Evolutionary conservation across 2,329 filamentous ascomycete species (phyloP), one percentile per base, ranked within the genome.

Genomic region (Decorospora gaudefroyi): DNA sequence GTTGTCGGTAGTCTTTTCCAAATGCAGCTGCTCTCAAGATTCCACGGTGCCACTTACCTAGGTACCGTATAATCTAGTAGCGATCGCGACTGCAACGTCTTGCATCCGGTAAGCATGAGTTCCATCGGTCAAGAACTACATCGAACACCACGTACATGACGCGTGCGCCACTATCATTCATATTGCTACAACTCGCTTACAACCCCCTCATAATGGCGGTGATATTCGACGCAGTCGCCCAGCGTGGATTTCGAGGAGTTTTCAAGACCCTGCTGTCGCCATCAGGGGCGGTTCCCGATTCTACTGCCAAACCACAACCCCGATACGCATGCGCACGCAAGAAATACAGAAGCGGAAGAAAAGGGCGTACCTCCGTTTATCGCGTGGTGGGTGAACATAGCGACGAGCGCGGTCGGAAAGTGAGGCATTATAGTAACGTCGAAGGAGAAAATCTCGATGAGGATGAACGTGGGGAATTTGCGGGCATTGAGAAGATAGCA

Each of bases 311-410:
- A 3, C n/a, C 16, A 15, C 3, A 27, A 4, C 4, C 22, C 16
- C 23, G 11, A 38, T 41, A 30, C 16, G 36, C 22, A 9, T 46
- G 15, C 16, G 32, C 37, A n/a, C 28, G 28, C 22, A 38, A 34
- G 16, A 40, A 9, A 25, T 10, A 36, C 18, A 19, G 17, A 9
- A 46, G 32, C 11, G 36, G 18, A 15, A 33, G 32, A 13, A 42
- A 42, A 22, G 22, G 28, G 10, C 28, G 16, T 11, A 28, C 13
- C 3, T 37, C 21, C 12, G 23, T 49, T 25, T 49, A 38, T 17
- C 29, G 13, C 19, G 9, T 46, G 7, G 5, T 12, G 3, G 12
- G 25, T n/a, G 7, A 22, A 19, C 19, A 7, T 12, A 22, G n/a
- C 6, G 23, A 25, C 11, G 15, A 33, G 4, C 21, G 13, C 8